Evolutionary conservation across 2,329 filamentous ascomycete genomes (phyloP).

Genomic region (Epichloe bromicola): DNA sequence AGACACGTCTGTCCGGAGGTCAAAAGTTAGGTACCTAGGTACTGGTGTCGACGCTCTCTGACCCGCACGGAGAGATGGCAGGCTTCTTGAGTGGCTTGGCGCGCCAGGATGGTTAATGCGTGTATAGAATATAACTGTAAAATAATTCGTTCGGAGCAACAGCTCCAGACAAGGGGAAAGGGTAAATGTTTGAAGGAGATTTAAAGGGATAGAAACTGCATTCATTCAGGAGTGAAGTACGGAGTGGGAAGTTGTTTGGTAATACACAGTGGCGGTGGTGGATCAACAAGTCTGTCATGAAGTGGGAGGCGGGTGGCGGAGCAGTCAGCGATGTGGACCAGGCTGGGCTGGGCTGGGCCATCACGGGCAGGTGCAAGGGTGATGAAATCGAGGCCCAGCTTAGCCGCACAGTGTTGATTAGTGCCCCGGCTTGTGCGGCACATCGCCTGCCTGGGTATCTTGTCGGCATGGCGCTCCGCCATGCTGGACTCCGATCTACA

Average conservation of each 20-base stretch:
- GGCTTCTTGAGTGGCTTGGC: background rate
- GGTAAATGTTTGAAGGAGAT: background rate
- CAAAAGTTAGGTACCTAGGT: background rate
- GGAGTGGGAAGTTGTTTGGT: background rate
- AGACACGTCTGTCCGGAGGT: background rate
- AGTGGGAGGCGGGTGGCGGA: background rate
- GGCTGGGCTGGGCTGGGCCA: too few relatives aligned
- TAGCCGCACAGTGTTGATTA: too few relatives aligned
- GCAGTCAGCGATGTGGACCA: background rate
- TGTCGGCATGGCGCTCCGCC: too few relatives aligned
- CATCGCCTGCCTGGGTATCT: too few relatives aligned
- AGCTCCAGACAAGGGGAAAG: background rate
- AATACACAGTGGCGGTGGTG: background rate
- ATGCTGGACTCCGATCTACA: too few relatives aligned
- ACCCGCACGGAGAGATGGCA: background rate
- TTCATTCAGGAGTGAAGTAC: background rate
- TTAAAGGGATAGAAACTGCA: background rate
- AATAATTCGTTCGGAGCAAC: background rate
- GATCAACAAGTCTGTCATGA: background rate
- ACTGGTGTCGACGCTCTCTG: background rate
- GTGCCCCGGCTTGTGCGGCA: too few relatives aligned
- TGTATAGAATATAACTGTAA: background rate
- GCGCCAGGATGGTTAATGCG: background rate
- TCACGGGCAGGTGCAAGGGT: too few relatives aligned
- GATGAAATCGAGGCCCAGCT: too few relatives aligned